These are phyloP conservation scores for Ganoderma sinense DNA, from an alignment of 1,284 basidiomycete species.

Conservation along the genomic window DNA sequence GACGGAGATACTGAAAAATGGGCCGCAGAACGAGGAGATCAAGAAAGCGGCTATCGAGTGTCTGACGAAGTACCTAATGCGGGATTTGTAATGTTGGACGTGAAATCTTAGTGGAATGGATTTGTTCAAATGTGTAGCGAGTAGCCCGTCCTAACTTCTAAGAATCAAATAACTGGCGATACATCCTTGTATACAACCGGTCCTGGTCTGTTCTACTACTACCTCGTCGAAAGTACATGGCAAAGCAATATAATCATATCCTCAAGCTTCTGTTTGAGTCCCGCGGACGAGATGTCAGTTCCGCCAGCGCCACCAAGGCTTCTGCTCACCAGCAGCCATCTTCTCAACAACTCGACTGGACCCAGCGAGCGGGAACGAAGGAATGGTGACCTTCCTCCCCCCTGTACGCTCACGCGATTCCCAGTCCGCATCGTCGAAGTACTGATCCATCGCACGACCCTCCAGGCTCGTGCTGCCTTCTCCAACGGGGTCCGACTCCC, in stretches of 20 bases:
- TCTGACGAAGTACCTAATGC: slow-evolving; percentile 62
- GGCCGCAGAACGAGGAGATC: slow-evolving; percentile 59
- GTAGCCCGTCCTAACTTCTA: background rate
- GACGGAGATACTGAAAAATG: slow-evolving; percentile 64
- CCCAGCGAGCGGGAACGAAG: slow-evolving; percentile 31
- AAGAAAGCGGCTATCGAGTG: slow-evolving; percentile 74
- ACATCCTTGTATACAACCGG: background rate
- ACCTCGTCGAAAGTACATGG: background rate
- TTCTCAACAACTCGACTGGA: slow-evolving; percentile 2
- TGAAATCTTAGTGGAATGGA: background rate
- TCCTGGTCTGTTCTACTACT: slow-evolving; percentile 6
- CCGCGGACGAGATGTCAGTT: background rate
- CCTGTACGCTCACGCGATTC: slow-evolving; percentile 49
- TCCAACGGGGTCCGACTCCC: background rate
- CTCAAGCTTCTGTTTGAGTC: background rate
- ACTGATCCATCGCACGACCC: slow-evolving; percentile 60
- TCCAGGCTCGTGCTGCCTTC: slow-evolving; percentile 43
- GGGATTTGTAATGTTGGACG: slow-evolving; percentile 12
- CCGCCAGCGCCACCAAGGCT: slow-evolving; percentile 31
- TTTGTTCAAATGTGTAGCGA: background rate
- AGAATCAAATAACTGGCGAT: background rate
- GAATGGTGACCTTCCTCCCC: slow-evolving; percentile 38
- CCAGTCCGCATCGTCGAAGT: slow-evolving; percentile 76
- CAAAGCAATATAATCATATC: background rate
- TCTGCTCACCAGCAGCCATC: slow-evolving; percentile 12